phyloP scores from a whole-genome alignment of 164 flowering plant species.

The Liquidambar formosana region DNA sequence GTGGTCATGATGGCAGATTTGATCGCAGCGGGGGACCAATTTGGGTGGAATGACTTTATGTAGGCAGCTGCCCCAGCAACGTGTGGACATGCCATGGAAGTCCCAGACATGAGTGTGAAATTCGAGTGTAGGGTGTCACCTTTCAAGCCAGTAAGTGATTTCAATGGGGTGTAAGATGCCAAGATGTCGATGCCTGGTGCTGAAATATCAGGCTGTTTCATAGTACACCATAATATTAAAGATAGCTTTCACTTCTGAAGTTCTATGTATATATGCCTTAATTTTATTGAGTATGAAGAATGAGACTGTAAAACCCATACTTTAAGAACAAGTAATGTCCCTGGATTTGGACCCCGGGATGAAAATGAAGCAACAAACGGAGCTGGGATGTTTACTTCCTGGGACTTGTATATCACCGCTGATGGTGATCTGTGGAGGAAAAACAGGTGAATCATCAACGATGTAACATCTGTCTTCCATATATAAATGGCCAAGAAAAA shows the following conservation, averaged over 20 bases:
- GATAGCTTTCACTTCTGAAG: too few species aligned
- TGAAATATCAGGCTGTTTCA: constrained; percentile 63
- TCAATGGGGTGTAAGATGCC: constrained; percentile 62
- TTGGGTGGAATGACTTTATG: constrained; percentile 61
- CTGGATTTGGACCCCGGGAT: constrained; percentile 71
- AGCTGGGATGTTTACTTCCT: constrained; percentile 48
- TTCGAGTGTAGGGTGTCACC: constrained; percentile 57
- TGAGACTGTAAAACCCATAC: constrained; percentile 28
- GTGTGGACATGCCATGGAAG: constrained; percentile 78
- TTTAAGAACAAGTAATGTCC: constrained; percentile 53
- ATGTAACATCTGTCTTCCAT: too few species aligned
- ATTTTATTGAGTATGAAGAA: too few species aligned
- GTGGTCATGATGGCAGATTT: constrained; percentile 57
- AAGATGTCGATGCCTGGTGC: constrained; percentile 76
- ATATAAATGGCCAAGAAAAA: neutral
- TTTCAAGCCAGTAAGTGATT: constrained; percentile 48
- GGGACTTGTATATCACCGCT: constrained; percentile 52
- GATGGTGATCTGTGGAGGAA: constrained; percentile 45
- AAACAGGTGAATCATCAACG: too few species aligned
- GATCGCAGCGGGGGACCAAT: constrained; percentile 71
- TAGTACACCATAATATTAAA: too few species aligned
- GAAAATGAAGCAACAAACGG: constrained; percentile 78
- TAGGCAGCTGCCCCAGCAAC: constrained; percentile 60
- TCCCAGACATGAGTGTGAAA: constrained; percentile 65
- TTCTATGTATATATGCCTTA: too few species aligned